These are phyloP conservation scores for Polytolypa hystricis DNA, from an alignment of 2,329 filamentous ascomycete species.

Conservation along the genomic window DNA sequence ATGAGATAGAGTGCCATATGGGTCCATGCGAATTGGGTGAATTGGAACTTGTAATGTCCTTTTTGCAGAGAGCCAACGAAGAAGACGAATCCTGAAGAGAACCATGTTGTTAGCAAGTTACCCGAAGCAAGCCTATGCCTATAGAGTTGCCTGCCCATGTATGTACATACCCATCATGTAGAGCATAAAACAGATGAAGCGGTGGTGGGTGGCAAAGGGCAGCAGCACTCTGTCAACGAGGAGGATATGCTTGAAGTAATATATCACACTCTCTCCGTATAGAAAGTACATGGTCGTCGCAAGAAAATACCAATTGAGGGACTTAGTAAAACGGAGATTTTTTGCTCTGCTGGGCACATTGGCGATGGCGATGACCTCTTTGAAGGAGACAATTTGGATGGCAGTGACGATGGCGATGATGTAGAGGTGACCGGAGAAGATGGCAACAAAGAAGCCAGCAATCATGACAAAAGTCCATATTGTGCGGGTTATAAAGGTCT, in stretches of 20 bases:
- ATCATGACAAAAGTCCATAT: slow-evolving; percentile 99
- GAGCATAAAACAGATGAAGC: slow-evolving; percentile 97
- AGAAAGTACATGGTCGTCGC: slow-evolving; percentile 99
- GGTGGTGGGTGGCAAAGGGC: slow-evolving; percentile 89
- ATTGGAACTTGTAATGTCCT: slow-evolving; percentile 95
- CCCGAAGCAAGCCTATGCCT: slow-evolving; percentile 9
- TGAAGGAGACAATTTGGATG: slow-evolving; percentile 94
- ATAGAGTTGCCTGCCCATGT: too few species aligned
- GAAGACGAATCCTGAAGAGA: slow-evolving; percentile 76
- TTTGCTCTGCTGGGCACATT: slow-evolving; percentile 87
- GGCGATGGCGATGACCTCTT: slow-evolving; percentile 96
- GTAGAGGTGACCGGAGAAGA: slow-evolving; percentile 96
- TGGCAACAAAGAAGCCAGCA: slow-evolving; percentile 73
- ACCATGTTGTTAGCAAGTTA: slow-evolving; percentile 16
- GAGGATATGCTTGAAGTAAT: slow-evolving; percentile 99
- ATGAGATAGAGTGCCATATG: slow-evolving; percentile 98
- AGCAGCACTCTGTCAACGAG: slow-evolving; percentile 86
- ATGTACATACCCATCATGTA: slow-evolving; percentile 75
- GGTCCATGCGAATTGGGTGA: slow-evolving; percentile 98
- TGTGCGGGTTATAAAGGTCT: slow-evolving; percentile 90
- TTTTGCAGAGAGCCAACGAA: slow-evolving; percentile 92
- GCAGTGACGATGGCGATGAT: slow-evolving; percentile 87
- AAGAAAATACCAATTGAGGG: slow-evolving; percentile 97
- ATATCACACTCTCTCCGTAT: slow-evolving; percentile 97
- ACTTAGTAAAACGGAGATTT: slow-evolving; percentile 86